These are phyloP conservation scores for Histomonas meleagridis DNA, from an alignment of 208 protist genomes.

Conservation along the genomic window DNA sequence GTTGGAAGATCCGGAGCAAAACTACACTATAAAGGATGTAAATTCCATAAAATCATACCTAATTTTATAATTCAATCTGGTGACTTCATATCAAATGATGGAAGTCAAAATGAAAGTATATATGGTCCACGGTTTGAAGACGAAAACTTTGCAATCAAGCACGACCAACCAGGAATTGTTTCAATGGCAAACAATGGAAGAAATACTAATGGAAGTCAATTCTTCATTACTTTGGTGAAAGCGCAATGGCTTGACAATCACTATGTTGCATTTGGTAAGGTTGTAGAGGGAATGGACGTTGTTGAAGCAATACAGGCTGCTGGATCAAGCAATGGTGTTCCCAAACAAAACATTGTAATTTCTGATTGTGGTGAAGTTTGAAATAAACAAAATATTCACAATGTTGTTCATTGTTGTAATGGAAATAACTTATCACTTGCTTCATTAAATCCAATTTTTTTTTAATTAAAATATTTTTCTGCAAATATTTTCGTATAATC, in stretches of 20 bases:
- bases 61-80: slow-evolving; percentile 63
- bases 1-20: not conserved
- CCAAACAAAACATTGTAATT: not conserved
- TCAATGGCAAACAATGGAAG: slow-evolving; percentile 66
- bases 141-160: slow-evolving; percentile 42
- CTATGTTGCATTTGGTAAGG: slow-evolving; percentile 61
- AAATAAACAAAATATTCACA: no score
- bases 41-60: slow-evolving; percentile 61
- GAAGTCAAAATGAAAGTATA: slow-evolving; percentile 57
- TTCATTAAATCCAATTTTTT: no score
- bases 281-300: slow-evolving; percentile 57
- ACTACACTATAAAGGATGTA: slow-evolving; percentile 59
- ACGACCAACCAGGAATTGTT: slow-evolving; percentile 54
- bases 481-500: no score
- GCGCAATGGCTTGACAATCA: slow-evolving; percentile 57
- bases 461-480: no score
- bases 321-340: not conserved
- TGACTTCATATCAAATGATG: slow-evolving; percentile 61
- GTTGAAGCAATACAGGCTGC: slow-evolving; percentile 53
- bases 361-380: not conserved
- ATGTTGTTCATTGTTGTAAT: no score
- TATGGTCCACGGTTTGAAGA: slow-evolving; percentile 56
- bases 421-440: no score
- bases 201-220: slow-evolving; percentile 61
- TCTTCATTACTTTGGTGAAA: slow-evolving; percentile 61